These are phyloP conservation scores for Jamesozyma lodderae DNA, from an alignment of 805 yeast species.

Conservation along the genomic window DNA sequence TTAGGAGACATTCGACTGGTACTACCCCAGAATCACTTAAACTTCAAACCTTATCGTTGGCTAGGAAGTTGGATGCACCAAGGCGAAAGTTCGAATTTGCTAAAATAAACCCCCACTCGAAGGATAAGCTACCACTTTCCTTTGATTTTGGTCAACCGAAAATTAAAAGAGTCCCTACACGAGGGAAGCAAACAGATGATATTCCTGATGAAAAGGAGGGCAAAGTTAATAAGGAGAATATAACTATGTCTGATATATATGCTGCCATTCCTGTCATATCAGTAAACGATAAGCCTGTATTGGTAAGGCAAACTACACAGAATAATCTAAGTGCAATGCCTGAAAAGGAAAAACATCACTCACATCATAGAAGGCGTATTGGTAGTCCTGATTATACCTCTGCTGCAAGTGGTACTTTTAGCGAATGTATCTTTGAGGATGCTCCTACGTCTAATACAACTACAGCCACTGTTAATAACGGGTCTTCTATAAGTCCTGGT, in stretches of 20 bases:
- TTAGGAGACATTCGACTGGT: too few species aligned
- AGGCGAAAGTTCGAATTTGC: too few species aligned
- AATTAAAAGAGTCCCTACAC: too few species aligned
- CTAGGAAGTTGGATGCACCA: too few species aligned
- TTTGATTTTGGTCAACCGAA: too few species aligned
- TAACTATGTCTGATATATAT: too few species aligned
- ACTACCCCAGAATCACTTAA: too few species aligned
- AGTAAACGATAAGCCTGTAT: constrained; percentile 1
- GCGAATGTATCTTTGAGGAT: constrained; percentile 19
- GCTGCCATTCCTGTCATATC: too few species aligned
- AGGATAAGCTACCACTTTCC: too few species aligned
- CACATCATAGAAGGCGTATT: constrained; percentile 1
- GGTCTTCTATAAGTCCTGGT: neutral
- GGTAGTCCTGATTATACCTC: constrained; percentile 17
- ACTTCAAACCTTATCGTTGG: too few species aligned
- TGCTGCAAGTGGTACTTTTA: constrained; percentile 24
- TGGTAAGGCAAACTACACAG: neutral
- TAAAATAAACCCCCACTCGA: too few species aligned
- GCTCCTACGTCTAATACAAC: neutral
- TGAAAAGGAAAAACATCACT: constrained; percentile 5
- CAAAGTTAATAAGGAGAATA: too few species aligned
- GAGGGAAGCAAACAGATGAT: neutral
- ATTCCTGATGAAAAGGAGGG: neutral
- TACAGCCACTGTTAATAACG: neutral
- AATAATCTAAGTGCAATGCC: neutral